phyloP scores from a whole-genome alignment of 2,329 filamentous ascomycete species.

The Xylariales sp. region DNA sequence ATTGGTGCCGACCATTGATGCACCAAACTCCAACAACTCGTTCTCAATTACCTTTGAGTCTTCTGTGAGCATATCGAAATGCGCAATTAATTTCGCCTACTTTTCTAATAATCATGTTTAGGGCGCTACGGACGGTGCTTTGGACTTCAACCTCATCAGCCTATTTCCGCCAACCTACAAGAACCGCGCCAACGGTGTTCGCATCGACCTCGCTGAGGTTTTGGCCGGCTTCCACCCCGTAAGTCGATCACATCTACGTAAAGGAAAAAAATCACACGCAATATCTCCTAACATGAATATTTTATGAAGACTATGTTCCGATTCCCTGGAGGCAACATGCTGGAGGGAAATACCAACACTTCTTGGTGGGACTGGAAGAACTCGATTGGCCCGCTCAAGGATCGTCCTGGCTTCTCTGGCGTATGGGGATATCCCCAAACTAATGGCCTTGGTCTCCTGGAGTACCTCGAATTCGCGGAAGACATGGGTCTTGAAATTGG shows the following conservation, averaged over 20 bases:
- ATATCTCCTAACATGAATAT: no score
- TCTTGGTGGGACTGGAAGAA: conserved; percentile 49
- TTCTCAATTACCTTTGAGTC: conserved; percentile 51
- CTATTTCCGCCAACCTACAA: conserved; percentile 60
- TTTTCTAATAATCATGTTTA: conserved; percentile 11
- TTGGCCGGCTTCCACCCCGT: conserved; percentile 48
- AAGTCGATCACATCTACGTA: no score
- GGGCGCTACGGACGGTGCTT: conserved; percentile 31
- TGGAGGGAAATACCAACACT: conserved; percentile 41
- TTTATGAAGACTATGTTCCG: conserved; percentile 59
- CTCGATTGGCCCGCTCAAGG: conserved; percentile 47
- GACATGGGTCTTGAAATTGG: conserved; percentile 54
- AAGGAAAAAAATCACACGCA: no score
- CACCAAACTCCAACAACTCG: conserved; percentile 50
- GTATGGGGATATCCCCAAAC: conserved; percentile 60
- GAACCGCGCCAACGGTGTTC: conserved; percentile 51
- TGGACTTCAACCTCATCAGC: conserved; percentile 56
- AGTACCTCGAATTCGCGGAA: conserved; percentile 58
- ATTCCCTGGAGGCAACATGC: conserved; percentile 62
- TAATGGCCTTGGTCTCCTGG: conserved; percentile 56
- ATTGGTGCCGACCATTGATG: conserved; percentile 38
- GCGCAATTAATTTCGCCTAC: not conserved
- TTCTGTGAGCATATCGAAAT: conserved; percentile 14
- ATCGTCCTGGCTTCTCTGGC: conserved; percentile 50
- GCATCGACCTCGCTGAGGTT: conserved; percentile 49